phyloP scores from a whole-genome alignment of 257 asterid genomes.

The Vinca minor region DNA sequence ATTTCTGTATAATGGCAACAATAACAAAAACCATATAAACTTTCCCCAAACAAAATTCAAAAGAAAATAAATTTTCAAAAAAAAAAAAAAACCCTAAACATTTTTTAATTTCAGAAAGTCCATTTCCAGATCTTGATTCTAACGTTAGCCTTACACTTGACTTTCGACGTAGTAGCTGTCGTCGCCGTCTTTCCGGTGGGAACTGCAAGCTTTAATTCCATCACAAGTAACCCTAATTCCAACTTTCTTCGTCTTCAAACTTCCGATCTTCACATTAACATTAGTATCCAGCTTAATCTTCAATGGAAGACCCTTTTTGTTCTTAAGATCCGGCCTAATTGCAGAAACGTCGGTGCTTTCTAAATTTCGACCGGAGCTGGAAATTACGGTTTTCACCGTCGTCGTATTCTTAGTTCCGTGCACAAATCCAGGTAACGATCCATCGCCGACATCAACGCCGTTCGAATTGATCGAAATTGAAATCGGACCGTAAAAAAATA shows the following conservation, averaged over 20 bases:
- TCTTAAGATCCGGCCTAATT: slow-evolving; percentile 49
- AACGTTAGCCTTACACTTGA: slow-evolving; percentile 38
- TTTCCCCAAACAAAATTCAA: neutral
- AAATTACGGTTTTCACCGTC: slow-evolving; percentile 31
- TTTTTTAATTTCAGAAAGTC: slow-evolving; percentile 28
- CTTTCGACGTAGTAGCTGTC: slow-evolving; percentile 19
- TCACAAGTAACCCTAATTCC: slow-evolving; percentile 51
- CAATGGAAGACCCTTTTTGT: slow-evolving; percentile 39
- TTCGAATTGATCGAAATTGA: slow-evolving; percentile 40
- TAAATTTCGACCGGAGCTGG: slow-evolving; percentile 32
- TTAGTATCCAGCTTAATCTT: slow-evolving; percentile 59
- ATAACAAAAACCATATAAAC: neutral
- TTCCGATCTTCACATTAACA: slow-evolving; percentile 55
- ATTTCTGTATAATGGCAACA: neutral
- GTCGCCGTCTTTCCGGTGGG: slow-evolving; percentile 30
- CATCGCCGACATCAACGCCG: slow-evolving; percentile 46
- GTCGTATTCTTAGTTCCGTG: slow-evolving; percentile 54
- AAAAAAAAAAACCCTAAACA: neutral
- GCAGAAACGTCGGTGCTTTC: slow-evolving; percentile 38
- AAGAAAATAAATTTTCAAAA: neutral
- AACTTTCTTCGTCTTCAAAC: slow-evolving; percentile 51
- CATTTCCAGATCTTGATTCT: slow-evolving; percentile 45
- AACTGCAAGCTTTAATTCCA: slow-evolving; percentile 20
- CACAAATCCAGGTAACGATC: slow-evolving; percentile 47
- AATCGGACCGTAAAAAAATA: slow-evolving; percentile 49